These are phyloP conservation scores for Handroanthus guayacan DNA, from an alignment of 257 asterid species.

Conservation along the genomic window DNA sequence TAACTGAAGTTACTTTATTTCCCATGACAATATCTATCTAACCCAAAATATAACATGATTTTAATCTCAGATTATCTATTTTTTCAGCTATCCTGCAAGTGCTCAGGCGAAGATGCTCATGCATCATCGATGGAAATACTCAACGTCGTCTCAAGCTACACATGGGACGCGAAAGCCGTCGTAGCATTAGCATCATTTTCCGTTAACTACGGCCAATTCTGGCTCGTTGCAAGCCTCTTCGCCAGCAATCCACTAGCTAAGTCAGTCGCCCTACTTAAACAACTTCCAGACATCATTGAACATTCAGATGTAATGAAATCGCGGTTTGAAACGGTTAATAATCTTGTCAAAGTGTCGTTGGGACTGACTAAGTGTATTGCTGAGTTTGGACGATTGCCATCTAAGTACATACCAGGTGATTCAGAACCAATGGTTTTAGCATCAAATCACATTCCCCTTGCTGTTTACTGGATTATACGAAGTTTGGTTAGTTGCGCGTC, in stretches of 20 bases:
- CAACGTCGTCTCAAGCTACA: conserved; percentile 58
- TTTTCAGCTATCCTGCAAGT: conserved; percentile 69
- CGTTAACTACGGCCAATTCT: conserved; percentile 72
- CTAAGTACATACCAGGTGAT: conserved; percentile 60
- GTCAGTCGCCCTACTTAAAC: conserved; percentile 66
- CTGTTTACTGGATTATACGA: conserved; percentile 77
- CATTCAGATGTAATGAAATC: conserved; percentile 50
- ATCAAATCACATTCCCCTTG: conserved; percentile 53
- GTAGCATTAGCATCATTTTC: conserved; percentile 67
- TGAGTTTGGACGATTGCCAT: conserved; percentile 60
- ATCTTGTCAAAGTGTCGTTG: conserved; percentile 58
- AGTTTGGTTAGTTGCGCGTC: conserved; percentile 75
- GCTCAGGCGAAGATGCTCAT: conserved; percentile 67
- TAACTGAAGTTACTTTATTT: too few species aligned
- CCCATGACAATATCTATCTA: too few species aligned
- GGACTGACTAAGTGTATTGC: conserved; percentile 65
- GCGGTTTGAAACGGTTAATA: conserved; percentile 64
- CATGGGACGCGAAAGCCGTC: conserved; percentile 82
- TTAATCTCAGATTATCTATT: neutral
- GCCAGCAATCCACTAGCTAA: conserved; percentile 68
- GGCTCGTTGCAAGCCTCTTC: conserved; percentile 69
- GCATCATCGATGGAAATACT: conserved; percentile 60
- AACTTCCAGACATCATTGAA: conserved; percentile 61
- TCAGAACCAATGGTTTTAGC: conserved; percentile 58
- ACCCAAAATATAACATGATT: too few species aligned